phyloP scores from a whole-genome alignment of 768 basidiomycete species.

The Suillus decipiens region DNA sequence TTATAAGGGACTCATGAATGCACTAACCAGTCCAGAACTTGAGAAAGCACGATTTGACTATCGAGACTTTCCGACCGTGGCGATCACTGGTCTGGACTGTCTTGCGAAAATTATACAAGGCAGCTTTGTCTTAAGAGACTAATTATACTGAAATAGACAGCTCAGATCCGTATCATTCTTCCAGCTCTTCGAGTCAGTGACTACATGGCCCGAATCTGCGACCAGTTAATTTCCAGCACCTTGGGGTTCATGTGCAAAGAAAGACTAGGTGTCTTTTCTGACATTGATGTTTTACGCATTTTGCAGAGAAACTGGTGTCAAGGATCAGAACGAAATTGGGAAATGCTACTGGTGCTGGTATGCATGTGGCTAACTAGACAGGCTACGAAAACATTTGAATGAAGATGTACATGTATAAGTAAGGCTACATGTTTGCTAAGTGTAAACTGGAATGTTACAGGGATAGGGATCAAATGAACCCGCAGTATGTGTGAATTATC shows the following conservation, averaged over 20 bases:
- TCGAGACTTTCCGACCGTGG: not conserved
- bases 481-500: constrained; percentile 11
- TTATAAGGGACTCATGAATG: not conserved
- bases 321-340: constrained; percentile 66
- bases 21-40: not conserved
- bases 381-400: not conserved
- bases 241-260: constrained; percentile 10
- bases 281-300: constrained; percentile 13
- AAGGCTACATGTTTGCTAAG: constrained; percentile 9
- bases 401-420: constrained; percentile 6
- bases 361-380: not conserved
- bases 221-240: not conserved
- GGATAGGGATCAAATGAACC: not conserved
- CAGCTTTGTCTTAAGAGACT: constrained; percentile 92
- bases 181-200: constrained; percentile 9
- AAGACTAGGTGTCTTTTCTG: not conserved
- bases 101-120: constrained; percentile 95
- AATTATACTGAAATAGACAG: constrained; percentile 81
- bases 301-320: constrained; percentile 65
- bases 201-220: not conserved
- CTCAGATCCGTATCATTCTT: constrained; percentile 50
- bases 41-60: not conserved
- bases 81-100: constrained; percentile 29
- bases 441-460: constrained; percentile 6
- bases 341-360: not conserved